phyloP scores from a whole-genome alignment of 805 yeast species.

The Lipomyces oligophaga region DNA sequence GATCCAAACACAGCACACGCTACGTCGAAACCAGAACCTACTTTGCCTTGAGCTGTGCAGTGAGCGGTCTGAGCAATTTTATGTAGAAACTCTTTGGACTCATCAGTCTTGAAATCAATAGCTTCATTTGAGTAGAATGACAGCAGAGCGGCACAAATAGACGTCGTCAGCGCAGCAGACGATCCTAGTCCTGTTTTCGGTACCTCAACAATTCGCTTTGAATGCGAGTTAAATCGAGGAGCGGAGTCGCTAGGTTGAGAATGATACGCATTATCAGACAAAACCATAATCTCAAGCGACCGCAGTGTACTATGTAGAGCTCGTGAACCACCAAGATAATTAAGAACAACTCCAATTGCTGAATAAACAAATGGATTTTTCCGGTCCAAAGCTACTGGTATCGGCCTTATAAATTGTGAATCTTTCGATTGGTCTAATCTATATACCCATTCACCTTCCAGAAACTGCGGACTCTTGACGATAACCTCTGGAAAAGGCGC shows the following conservation, averaged over 20 bases:
- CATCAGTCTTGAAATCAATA: constrained; percentile 34
- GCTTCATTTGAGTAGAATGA: constrained; percentile 41
- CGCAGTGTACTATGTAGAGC: constrained; percentile 8
- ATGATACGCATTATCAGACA: constrained; percentile 86
- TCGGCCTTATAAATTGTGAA: constrained; percentile 35
- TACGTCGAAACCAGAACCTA: constrained; percentile 96
- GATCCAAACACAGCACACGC: constrained; percentile 95
- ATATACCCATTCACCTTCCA: constrained; percentile 66
- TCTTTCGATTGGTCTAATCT: constrained; percentile 28
- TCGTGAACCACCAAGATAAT: constrained; percentile 47
- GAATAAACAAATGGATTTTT: constrained; percentile 73
- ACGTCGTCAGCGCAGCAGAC: constrained; percentile 88
- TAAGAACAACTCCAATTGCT: constrained; percentile 52
- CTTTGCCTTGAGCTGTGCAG: constrained; percentile 88
- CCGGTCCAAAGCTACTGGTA: constrained; percentile 8
- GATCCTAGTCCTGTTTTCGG: constrained; percentile 96
- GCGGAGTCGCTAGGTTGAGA: constrained; percentile 48
- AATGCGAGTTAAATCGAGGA: constrained; percentile 56
- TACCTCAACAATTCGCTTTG: constrained; percentile 57
- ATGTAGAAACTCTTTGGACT: constrained; percentile 48
- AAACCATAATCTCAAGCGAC: constrained; percentile 53
- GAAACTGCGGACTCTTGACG: constrained; percentile 74
- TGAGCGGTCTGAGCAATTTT: constrained; percentile 86
- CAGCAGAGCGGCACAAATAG: constrained; percentile 65
- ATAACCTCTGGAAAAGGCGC: constrained; percentile 37